Evolutionary conservation across 345 rosid genomes (phyloP), one percentile per base, ranked within the genome.

Genomic region (Barbarea vulgaris): DNA sequence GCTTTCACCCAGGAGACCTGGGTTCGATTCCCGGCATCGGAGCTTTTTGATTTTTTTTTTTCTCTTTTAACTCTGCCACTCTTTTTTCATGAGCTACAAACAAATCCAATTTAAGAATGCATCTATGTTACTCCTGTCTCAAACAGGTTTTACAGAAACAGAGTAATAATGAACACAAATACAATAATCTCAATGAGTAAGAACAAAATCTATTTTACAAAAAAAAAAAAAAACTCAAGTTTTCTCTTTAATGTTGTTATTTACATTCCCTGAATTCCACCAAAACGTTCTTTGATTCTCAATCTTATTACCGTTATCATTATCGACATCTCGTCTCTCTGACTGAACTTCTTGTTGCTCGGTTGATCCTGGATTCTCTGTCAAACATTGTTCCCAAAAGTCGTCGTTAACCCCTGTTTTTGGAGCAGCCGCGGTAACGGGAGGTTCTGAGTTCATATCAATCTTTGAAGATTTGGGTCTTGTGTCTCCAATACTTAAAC

Each of bases 1-100:
- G 91, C 94, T 89, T 90, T 88, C 93, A 88, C 93, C 94, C 96
- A 88, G 91, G 91, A 77, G 92, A 90, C 93, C 94, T 93, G 90
- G 94, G 97, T 87, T 92, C 91, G 87, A 90, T 92, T 92, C 88
- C 93, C 93, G 93, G 88, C 93, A 87, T 78, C 84, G 91, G 93
- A 92, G 89, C 0, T 10, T 25, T 71, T 48, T 6, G 2, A 4
- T 28, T 24, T 44, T 4, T n/a, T n/a, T n/a, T 24, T 0, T 53
- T 9, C 4, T 48, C 7, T 28, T 4, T 13, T 2, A 4, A 25
- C 11, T 18, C 10, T 9, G 0, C 2, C 17, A 37, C 15, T 36
- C 10, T 28, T 55, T 56, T 6, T 14, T 22, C 41, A 14, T 24
- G 17, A 9, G 33, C 72, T 5, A 21, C 30, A 51, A 14, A 21